Evolutionary conservation across 768 basidiomycete genomes (phyloP).

Genomic region (Lactarius indigo): DNA sequence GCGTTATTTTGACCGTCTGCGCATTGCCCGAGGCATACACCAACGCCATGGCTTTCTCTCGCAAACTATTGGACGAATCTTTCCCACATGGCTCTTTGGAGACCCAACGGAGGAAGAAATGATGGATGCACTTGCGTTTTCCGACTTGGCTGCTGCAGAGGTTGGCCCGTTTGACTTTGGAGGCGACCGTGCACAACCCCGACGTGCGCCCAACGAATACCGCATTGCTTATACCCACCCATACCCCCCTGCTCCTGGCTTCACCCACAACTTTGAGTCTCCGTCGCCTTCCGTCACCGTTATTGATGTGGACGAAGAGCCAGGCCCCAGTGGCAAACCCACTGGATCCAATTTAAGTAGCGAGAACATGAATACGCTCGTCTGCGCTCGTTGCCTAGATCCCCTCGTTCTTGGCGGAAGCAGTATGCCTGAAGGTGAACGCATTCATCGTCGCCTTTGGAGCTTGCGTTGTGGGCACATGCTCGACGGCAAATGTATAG

Average conservation of each 20-base stretch:
- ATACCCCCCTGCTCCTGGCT: conserved; percentile 51
- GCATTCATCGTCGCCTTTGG: conserved; percentile 54
- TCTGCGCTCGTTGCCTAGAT: conserved; percentile 65
- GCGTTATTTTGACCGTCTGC: conserved; percentile 16
- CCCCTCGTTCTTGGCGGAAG: conserved; percentile 55
- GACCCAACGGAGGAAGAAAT: conserved; percentile 24
- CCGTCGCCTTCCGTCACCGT: conserved; percentile 38
- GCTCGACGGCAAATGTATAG: conserved; percentile 72
- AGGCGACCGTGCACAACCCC: background rate
- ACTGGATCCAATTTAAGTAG: conserved; percentile 29
- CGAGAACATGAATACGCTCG: conserved; percentile 45
- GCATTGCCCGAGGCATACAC: conserved; percentile 15
- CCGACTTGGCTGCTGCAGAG: conserved; percentile 14
- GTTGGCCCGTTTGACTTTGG: conserved; percentile 1
- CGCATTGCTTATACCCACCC: conserved; percentile 64
- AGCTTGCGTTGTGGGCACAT: conserved; percentile 73
- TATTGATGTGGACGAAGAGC: conserved; percentile 47
- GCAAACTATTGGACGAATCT: conserved; percentile 15
- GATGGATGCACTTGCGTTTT: conserved; percentile 23
- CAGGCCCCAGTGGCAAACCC: conserved; percentile 22
- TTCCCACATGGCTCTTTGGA: conserved; percentile 24
- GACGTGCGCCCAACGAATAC: conserved; percentile 42
- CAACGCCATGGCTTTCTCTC: conserved; percentile 23
- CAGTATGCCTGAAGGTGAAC: conserved; percentile 40
- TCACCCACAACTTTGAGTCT: conserved; percentile 62